Base-by-base conservation (phyloP, 108 stramenopile genomes). In the Nannochloropsis salina region DNA sequence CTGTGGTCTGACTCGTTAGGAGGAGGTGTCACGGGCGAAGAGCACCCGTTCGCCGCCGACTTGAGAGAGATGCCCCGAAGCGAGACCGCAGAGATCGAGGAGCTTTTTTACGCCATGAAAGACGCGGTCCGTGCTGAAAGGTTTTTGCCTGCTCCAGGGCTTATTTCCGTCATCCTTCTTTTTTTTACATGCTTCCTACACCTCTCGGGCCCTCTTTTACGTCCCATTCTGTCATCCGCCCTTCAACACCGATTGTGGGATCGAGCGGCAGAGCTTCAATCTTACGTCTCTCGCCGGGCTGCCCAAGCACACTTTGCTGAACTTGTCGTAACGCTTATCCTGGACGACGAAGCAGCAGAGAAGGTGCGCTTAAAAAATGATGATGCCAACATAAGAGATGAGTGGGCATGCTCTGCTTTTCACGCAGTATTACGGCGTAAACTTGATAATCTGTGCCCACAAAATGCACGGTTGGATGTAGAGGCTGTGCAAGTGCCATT, bases 221-320 rank as follows among this genome's bases (percentile, higher is more conserved):
- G 61, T 15, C 8, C 61, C 15, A 15, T n/a, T 6, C 8, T 74
- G 61, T 74, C 61, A 2, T n/a, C 61, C 8, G 61, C 15, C 61
- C 61, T 74, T 1, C 4, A 74, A 74, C 61, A n/a, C n/a, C 61
- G 61, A 15, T 74, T 74, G 20, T 74, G 61, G 61, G 61, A 74
- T 74, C 61, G 61, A 74, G 61, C 61, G n/a, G 61, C 61, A 15
- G 61, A 74, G 61, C 61, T 74, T 15, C 61, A 74, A n/a, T 15
- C 61, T 74, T 74, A 74, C 61, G 61, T 74, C 0, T 1, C 61
- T 74, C 61, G 3, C 1, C 61, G 61, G n/a, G 61, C 61, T n/a
- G 61, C 61, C 4, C 61, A 74, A 74, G 61, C 61, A 74, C 61
- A 74, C 8, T n/a, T 74, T n/a, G 61, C 61, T n/a, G 61, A 74